Evolutionary conservation across 768 basidiomycete genomes (phyloP).

Genomic region (Favolaschia claudopus): DNA sequence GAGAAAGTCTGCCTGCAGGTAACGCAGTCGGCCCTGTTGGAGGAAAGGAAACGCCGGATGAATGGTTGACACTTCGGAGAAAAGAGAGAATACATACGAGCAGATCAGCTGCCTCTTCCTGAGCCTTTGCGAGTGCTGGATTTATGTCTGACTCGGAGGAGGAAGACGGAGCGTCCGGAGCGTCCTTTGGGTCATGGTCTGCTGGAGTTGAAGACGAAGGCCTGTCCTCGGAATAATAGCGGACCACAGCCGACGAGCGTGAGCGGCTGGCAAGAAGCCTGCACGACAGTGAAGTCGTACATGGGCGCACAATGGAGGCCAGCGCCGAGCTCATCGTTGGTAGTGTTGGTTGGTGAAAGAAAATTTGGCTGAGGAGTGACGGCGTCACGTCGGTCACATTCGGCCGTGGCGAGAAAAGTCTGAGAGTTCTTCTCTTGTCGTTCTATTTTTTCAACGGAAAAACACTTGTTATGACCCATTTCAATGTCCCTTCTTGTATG

Average conservation of each 20-base stretch:
- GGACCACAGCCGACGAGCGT: constrained; percentile 40
- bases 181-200: constrained; percentile 21
- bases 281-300: constrained; percentile 63
- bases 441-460: no score
- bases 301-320: constrained; percentile 64
- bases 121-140: constrained; percentile 61
- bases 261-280: constrained; percentile 50
- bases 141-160: constrained; percentile 38
- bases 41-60: constrained; percentile 22
- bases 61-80: not conserved
- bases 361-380: constrained; percentile 25
- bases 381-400: constrained; percentile 16
- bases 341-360: no score
- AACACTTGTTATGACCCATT: not conserved
- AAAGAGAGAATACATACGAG: constrained; percentile 60
- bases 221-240: constrained; percentile 69
- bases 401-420: no score
- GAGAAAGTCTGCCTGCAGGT: constrained; percentile 93
- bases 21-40: constrained; percentile 82
- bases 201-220: constrained; percentile 28
- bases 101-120: constrained; percentile 82
- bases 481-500: not conserved
- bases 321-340: constrained; percentile 60
- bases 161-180: constrained; percentile 33
- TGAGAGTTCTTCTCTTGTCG: no score